Percentiles rank a stretch among this genome's conserved stretches.
These are phyloP conservation scores for Vachellia collinsii DNA, from an alignment of 306 rosid species.

Conservation along the genomic window DNA sequence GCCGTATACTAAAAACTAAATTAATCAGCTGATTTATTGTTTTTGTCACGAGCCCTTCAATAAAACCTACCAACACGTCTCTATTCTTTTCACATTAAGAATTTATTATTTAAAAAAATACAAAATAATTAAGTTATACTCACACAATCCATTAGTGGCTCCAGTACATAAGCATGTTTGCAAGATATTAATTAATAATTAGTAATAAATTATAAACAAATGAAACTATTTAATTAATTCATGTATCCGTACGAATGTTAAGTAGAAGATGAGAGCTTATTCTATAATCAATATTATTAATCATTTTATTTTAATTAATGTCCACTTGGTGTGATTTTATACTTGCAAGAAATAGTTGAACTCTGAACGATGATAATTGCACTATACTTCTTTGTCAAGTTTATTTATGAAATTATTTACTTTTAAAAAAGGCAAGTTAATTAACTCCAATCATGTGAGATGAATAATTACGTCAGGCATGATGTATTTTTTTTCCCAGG, in stretches of 20 bases:
- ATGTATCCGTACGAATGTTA: background rate
- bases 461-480: background rate
- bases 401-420: background rate
- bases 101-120: background rate
- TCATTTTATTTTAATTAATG: background rate
- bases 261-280: background rate
- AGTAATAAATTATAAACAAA: background rate
- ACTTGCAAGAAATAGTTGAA: background rate
- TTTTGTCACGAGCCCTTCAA: background rate
- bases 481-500: background rate
- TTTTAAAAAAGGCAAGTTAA: conserved; percentile 1
- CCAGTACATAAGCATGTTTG: conserved; percentile 6
- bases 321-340: background rate
- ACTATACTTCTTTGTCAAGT: background rate
- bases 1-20: background rate
- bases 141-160: background rate
- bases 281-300: background rate
- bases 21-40: background rate
- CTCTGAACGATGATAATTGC: background rate
- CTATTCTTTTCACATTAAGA: conserved; percentile 3
- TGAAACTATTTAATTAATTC: background rate
- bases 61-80: background rate
- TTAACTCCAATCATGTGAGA: background rate
- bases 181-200: background rate
- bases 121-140: background rate